Evolutionary conservation across 371 early-diverging fungal genomes (phyloP).

Genomic region (Syncephalastrum sp.): DNA sequence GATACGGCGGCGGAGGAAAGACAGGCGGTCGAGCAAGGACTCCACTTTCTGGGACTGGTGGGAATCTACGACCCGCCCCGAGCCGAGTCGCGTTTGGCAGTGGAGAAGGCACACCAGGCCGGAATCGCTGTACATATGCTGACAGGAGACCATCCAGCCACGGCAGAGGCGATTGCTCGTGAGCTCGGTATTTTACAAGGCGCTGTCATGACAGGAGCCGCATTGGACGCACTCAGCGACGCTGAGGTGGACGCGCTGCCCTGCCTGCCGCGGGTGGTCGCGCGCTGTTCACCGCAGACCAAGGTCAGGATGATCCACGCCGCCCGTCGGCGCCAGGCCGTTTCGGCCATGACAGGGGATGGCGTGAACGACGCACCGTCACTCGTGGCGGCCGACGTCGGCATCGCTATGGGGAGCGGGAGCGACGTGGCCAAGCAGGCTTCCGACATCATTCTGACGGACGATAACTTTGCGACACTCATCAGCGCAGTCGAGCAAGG

Average conservation of each 20-base stretch:
- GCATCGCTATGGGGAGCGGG: constrained; percentile 91
- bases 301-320: constrained; percentile 96
- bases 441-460: constrained; percentile 85
- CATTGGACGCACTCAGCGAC: constrained; percentile 79
- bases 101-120: constrained; percentile 52
- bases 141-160: constrained; percentile 64
- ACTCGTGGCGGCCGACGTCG: constrained; percentile 88
- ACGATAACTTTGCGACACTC: constrained; percentile 88
- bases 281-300: constrained; percentile 93
- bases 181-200: constrained; percentile 45
- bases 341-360: constrained; percentile 85
- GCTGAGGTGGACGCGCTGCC: constrained; percentile 72
- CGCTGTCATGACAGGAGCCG: constrained; percentile 76
- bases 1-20: constrained; percentile 17
- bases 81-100: constrained; percentile 48
- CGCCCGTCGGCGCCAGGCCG: constrained; percentile 73
- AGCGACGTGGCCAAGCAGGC: constrained; percentile 94
- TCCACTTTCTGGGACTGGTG: constrained; percentile 58
- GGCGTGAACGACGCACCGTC: constrained; percentile 94
- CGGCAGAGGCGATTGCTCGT: constrained; percentile 64
- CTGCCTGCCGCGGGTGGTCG: constrained; percentile 89
- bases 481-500: constrained; percentile 84
- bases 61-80: constrained; percentile 69
- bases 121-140: constrained; percentile 71
- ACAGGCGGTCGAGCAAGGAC: neutral